Percentiles rank a stretch among this genome's conserved stretches.
Conservation (phyloP, 2,329 filamentous ascomycete species). For the Penicillium crustosum region DNA sequence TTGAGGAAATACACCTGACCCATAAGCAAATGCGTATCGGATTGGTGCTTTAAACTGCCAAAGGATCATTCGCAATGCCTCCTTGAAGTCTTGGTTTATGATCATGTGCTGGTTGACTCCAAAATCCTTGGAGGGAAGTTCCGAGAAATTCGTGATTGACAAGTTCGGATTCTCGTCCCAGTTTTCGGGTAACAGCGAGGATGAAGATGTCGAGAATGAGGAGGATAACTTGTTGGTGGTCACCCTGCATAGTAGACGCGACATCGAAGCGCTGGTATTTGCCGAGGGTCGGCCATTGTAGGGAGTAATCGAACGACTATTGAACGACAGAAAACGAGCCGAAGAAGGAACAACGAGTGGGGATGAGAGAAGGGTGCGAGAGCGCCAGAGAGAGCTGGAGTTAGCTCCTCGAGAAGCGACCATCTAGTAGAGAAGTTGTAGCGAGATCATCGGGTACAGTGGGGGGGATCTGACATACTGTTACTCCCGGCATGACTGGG, state of each 20-base stretch:
- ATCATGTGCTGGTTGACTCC: constrained; percentile 95
- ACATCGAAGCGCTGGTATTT: constrained; percentile 15
- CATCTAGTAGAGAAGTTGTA: constrained; percentile 20
- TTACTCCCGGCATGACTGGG: constrained; percentile 32
- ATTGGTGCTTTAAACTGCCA: constrained; percentile 93
- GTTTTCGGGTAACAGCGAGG: constrained; percentile 44
- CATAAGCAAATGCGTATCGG: constrained; percentile 94
- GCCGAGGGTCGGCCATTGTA: constrained; percentile 22
- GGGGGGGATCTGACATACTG: constrained; percentile 27
- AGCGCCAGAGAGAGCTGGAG: constrained; percentile 24
- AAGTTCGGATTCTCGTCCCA: constrained; percentile 77
- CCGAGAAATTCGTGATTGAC: constrained; percentile 69
- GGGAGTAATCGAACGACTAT: constrained; percentile 23
- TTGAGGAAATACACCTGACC: constrained; percentile 93
- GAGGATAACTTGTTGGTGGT: constrained; percentile 19
- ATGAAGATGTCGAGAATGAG: constrained; percentile 37
- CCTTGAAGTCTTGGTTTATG: constrained; percentile 94
- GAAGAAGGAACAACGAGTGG: constrained; percentile 20
- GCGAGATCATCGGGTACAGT: constrained; percentile 12
- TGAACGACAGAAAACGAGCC: constrained; percentile 34
- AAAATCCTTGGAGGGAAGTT: constrained; percentile 76
- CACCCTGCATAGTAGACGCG: constrained; percentile 20
- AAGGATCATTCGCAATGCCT: constrained; percentile 79
- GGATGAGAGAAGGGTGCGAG: constrained; percentile 22
- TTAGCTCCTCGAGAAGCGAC: constrained; percentile 23